These are phyloP conservation scores for Przewalskia tangutica DNA, from an alignment of 257 asterid genomes.

Conservation along the genomic window DNA sequence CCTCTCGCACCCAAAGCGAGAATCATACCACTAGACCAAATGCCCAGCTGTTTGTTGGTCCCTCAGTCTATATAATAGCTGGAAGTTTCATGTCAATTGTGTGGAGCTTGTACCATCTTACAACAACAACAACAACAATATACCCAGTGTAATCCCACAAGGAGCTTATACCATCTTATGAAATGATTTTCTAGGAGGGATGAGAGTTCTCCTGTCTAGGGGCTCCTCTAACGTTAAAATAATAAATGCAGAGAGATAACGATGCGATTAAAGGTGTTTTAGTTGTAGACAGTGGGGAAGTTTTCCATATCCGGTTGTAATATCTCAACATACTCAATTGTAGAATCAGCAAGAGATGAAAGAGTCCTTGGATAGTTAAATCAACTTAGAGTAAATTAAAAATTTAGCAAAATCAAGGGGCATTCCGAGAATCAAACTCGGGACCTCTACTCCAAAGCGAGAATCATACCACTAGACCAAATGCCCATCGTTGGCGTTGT, in stretches of 20 bases:
- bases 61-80: background rate
- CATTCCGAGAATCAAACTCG: conserved; percentile 77
- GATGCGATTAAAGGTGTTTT: background rate
- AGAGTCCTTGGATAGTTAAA: background rate
- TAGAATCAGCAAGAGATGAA: background rate
- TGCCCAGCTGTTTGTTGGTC: background rate
- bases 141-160: no score
- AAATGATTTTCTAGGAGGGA: no score
- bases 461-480: conserved; percentile 90
- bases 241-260: no score
- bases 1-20: no score
- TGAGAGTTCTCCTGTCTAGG: no score
- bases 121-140: no score
- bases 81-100: background rate
- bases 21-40: conserved; percentile 84
- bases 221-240: no score
- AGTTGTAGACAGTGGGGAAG: background rate
- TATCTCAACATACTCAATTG: background rate
- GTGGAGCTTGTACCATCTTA: background rate
- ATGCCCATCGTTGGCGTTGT: background rate
- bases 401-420: background rate
- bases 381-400: background rate
- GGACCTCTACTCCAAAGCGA: conserved; percentile 81
- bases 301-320: background rate
- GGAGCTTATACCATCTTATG: no score